Evolutionary conservation across 2,329 filamentous ascomycete species (phyloP).

Genomic region (Zopfia rhizophila): DNA sequence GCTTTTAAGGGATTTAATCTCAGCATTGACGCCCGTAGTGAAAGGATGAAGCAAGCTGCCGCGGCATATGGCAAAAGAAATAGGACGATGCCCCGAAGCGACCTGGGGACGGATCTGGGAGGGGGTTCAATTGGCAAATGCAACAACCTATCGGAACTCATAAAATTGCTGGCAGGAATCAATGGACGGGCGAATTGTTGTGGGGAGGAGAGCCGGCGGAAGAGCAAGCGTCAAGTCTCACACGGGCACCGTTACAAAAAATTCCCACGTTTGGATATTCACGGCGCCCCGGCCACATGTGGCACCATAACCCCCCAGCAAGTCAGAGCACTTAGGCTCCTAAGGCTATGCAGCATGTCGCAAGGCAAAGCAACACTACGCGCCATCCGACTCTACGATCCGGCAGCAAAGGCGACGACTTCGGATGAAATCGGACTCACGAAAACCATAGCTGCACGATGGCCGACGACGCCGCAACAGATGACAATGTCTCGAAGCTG

Average conservation of each 20-base stretch:
- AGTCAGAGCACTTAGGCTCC: constrained; percentile 6
- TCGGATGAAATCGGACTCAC: constrained; percentile 28
- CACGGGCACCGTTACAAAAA: constrained; percentile 29
- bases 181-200: constrained; percentile 15
- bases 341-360: constrained; percentile 15
- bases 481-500: too few relatives aligned
- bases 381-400: too few relatives aligned
- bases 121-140: constrained; percentile 18
- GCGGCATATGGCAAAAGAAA: constrained; percentile 46
- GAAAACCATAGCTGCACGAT: too few relatives aligned
- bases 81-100: constrained; percentile 29
- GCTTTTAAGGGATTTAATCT: constrained; percentile 47
- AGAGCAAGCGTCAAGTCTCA: constrained; percentile 8
- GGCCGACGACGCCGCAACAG: too few relatives aligned
- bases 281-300: constrained; percentile 1
- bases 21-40: constrained; percentile 46
- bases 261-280: constrained; percentile 18
- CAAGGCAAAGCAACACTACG: constrained; percentile 1
- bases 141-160: constrained; percentile 39
- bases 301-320: neutral
- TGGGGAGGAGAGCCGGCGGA: constrained; percentile 31
- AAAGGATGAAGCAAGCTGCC: constrained; percentile 34
- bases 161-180: constrained; percentile 20
- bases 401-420: neutral
- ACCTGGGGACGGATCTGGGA: constrained; percentile 26